Evolutionary conservation across 192 early-diverging fungal genomes (phyloP).

Genomic region (Linnemannia exigua): DNA sequence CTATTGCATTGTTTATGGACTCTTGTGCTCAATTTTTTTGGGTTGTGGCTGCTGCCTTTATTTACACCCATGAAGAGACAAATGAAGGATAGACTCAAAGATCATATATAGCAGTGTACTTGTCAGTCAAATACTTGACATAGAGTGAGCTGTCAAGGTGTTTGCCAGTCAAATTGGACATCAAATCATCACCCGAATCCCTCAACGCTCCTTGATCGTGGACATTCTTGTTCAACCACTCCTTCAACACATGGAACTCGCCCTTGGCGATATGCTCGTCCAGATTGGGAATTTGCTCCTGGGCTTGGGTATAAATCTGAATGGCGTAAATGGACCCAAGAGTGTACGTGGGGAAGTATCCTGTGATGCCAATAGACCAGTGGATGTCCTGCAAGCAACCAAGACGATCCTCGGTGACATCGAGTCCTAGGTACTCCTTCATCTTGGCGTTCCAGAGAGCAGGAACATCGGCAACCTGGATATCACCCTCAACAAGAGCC

Average conservation of each 20-base stretch:
- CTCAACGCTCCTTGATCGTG: slow-evolving; percentile 48
- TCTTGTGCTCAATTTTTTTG: too few relatives aligned
- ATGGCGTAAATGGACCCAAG: slow-evolving; percentile 54
- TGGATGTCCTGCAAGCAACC: slow-evolving; percentile 61
- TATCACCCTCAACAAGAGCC: slow-evolving; percentile 45
- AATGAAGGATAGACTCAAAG: too few relatives aligned
- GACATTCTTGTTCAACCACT: slow-evolving; percentile 59
- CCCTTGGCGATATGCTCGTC: slow-evolving; percentile 52
- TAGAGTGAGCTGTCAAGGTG: slow-evolving; percentile 40
- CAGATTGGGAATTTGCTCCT: slow-evolving; percentile 43
- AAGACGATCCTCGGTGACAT: slow-evolving; percentile 35
- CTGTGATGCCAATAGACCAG: slow-evolving; percentile 51
- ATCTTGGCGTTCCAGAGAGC: slow-evolving; percentile 54
- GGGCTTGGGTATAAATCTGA: slow-evolving; percentile 39
- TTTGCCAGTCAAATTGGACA: slow-evolving; percentile 43
- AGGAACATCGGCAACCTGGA: slow-evolving; percentile 53
- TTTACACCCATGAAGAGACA: too few relatives aligned
- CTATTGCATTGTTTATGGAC: too few relatives aligned
- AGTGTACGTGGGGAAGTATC: slow-evolving; percentile 62
- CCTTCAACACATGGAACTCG: slow-evolving; percentile 55
- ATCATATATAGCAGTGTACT: slow-evolving; percentile 58
- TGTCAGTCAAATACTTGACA: slow-evolving; percentile 54
- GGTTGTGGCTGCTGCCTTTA: too few relatives aligned
- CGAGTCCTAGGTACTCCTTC: slow-evolving; percentile 58
- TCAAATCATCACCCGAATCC: slow-evolving; percentile 53